phyloP scores from a whole-genome alignment of 202 grass and related monocot genomes.

The Schoenoplectus triqueter region DNA sequence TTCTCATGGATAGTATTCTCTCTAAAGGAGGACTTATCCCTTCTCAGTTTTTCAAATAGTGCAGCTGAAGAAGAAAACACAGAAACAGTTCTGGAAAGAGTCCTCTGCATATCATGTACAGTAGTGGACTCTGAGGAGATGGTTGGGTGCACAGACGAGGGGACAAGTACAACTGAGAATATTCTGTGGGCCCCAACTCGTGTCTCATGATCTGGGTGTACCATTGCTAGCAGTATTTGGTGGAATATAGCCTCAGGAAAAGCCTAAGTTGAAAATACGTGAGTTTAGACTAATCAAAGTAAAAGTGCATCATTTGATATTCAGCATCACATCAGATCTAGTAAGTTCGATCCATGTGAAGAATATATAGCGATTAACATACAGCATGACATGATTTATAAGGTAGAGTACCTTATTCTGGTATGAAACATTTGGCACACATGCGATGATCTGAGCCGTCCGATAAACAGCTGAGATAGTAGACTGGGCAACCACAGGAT shows the following conservation, averaged over 20 bases:
- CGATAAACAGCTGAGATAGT: slow-evolving; percentile 92
- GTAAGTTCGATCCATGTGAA: not conserved
- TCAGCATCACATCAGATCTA: not conserved
- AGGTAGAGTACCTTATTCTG: slow-evolving; percentile 74
- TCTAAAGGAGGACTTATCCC: slow-evolving; percentile 54
- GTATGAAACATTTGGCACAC: slow-evolving; percentile 89
- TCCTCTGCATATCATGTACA: slow-evolving; percentile 79
- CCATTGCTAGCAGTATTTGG: slow-evolving; percentile 94
- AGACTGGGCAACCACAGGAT: slow-evolving; percentile 74
- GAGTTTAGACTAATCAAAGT: slow-evolving; percentile 30
- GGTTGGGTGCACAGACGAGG: slow-evolving; percentile 81
- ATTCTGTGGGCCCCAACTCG: slow-evolving; percentile 87
- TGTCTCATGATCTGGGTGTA: slow-evolving; percentile 92
- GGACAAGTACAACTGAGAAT: slow-evolving; percentile 97
- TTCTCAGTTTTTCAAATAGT: slow-evolving; percentile 92
- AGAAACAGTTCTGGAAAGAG: slow-evolving; percentile 95
- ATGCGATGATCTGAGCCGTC: slow-evolving; percentile 97
- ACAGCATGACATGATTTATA: not conserved
- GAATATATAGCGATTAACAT: not conserved
- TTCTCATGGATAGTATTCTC: slow-evolving; percentile 60
- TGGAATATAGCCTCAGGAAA: slow-evolving; percentile 98
- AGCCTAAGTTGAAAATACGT: slow-evolving; percentile 59
- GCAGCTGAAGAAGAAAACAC: slow-evolving; percentile 99
- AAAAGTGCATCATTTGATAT: slow-evolving; percentile 24
- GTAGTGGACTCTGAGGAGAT: slow-evolving; percentile 49